These are phyloP conservation scores for Achaetomium macrosporum DNA, from an alignment of 2,329 filamentous ascomycete species.

Conservation along the genomic window DNA sequence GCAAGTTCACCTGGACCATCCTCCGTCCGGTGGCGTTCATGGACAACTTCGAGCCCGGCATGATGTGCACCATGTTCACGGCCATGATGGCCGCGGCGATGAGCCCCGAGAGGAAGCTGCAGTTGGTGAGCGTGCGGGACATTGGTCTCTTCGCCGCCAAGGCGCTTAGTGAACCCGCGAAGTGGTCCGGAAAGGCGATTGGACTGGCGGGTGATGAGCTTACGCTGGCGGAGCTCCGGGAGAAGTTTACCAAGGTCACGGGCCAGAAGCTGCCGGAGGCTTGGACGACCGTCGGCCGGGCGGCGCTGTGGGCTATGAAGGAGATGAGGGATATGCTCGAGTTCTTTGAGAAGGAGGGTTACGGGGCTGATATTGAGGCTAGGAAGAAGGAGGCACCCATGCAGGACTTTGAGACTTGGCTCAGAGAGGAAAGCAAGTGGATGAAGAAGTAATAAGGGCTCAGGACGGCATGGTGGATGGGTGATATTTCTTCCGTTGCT, in stretches of 20 bases:
- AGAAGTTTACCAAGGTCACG: conserved; percentile 26
- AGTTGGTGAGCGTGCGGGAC: conserved; percentile 35
- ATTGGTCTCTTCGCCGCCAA: conserved; percentile 34
- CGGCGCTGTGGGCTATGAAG: conserved; percentile 26
- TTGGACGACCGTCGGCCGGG: conserved; percentile 28
- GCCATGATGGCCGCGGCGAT: conserved; percentile 29
- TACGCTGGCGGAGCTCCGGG: conserved; percentile 30
- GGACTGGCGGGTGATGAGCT: conserved; percentile 32
- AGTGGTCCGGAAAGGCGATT: conserved; percentile 30
- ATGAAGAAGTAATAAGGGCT: neutral
- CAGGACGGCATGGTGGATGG: neutral
- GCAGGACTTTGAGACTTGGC: conserved; percentile 34
- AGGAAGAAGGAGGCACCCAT: conserved; percentile 29
- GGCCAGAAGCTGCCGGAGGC: conserved; percentile 30
- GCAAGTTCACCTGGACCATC: conserved; percentile 34
- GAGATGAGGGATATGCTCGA: conserved; percentile 33
- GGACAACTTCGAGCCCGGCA: conserved; percentile 34
- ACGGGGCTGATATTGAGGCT: conserved; percentile 33
- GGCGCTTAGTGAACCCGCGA: conserved; percentile 26
- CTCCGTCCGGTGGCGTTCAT: conserved; percentile 37
- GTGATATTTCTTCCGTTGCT: neutral
- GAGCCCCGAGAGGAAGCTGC: conserved; percentile 28
- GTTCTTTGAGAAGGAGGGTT: conserved; percentile 37
- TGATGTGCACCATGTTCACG: conserved; percentile 30
- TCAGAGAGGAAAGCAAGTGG: conserved; percentile 33